Percentiles rank a stretch among this genome's conserved stretches.
Evolutionary conservation across 345 rosid species (phyloP).

Genomic region (Sisymbrium irio): DNA sequence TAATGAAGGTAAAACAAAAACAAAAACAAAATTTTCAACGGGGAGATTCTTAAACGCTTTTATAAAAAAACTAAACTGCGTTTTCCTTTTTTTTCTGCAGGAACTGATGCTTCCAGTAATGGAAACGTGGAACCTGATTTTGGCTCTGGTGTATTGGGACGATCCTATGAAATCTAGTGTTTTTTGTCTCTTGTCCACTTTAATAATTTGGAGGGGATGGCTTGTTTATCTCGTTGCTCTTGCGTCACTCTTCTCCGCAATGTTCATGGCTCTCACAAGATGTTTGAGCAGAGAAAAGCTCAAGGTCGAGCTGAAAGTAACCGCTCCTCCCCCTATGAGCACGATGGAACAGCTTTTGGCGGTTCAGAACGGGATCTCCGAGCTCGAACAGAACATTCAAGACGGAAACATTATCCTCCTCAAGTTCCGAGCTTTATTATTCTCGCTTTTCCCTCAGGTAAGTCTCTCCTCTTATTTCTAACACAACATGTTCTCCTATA

Average conservation of each 20-base stretch:
- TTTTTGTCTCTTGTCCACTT: slow-evolving; percentile 63
- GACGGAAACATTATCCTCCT: slow-evolving; percentile 82
- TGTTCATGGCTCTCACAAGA: slow-evolving; percentile 69
- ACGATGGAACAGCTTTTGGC: slow-evolving; percentile 97
- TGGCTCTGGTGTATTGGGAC: slow-evolving; percentile 69
- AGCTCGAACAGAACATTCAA: slow-evolving; percentile 74
- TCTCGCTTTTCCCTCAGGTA: slow-evolving; percentile 81
- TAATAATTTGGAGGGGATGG: slow-evolving; percentile 77
- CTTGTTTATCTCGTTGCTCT: slow-evolving; percentile 58
- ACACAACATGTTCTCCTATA: neutral
- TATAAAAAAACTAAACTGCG: neutral
- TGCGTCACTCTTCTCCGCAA: slow-evolving; percentile 43
- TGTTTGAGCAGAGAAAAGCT: slow-evolving; percentile 54
- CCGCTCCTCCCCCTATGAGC: slow-evolving; percentile 83
- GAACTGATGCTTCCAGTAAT: slow-evolving; percentile 72
- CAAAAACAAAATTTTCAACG: neutral
- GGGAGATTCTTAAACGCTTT: neutral
- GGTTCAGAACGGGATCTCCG: slow-evolving; percentile 77
- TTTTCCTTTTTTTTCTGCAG: slow-evolving; percentile 41
- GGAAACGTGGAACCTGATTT: slow-evolving; percentile 60
- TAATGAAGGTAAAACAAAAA: slow-evolving; percentile 74
- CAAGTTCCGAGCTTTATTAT: slow-evolving; percentile 76
- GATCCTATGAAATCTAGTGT: slow-evolving; percentile 61
- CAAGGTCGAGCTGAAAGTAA: slow-evolving; percentile 57
- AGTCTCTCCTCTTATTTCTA: neutral